A percentile compares a stretch with the other conserved stretches of the same genome.
phyloP scores from a whole-genome alignment of 371 early-diverging fungal species.

The Circinella minor region DNA sequence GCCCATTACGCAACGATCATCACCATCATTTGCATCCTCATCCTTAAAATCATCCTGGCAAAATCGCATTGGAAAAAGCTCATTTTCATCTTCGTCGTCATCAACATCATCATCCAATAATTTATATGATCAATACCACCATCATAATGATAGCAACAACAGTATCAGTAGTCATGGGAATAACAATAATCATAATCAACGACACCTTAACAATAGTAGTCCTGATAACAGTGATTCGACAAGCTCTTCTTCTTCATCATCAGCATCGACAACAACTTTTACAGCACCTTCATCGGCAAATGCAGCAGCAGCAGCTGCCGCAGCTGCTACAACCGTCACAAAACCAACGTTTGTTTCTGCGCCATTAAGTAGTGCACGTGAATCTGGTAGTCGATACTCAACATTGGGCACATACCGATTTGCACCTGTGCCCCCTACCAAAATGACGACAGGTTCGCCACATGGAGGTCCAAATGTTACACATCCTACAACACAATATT shows the following conservation, averaged over 20 bases:
- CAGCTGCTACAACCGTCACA: not conserved
- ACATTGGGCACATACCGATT: constrained; percentile 23
- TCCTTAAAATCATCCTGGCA: constrained; percentile 5
- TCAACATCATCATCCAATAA: not conserved
- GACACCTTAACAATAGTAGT: not conserved
- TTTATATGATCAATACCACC: not conserved
- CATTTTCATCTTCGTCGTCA: not conserved
- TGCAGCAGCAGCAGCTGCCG: no score
- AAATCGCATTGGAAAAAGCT: constrained; percentile 11
- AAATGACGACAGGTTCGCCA: constrained; percentile 22
- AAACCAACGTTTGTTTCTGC: constrained; percentile 4
- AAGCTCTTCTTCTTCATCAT: constrained; percentile 4
- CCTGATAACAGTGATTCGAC: not conserved
- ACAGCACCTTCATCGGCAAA: not conserved
- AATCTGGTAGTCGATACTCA: constrained; percentile 22
- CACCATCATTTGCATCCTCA: not conserved
- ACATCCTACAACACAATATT: constrained; percentile 53
- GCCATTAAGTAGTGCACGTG: constrained; percentile 15
- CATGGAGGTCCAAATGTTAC: constrained; percentile 27
- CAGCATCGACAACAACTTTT: not conserved
- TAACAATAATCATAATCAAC: not conserved
- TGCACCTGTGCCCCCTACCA: constrained; percentile 19
- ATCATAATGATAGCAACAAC: not conserved
- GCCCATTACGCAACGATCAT: constrained; percentile 25
- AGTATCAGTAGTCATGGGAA: not conserved